These are phyloP conservation scores for Dorcoceras hygrometricum DNA, from an alignment of 257 asterid species.

Conservation along the genomic window DNA sequence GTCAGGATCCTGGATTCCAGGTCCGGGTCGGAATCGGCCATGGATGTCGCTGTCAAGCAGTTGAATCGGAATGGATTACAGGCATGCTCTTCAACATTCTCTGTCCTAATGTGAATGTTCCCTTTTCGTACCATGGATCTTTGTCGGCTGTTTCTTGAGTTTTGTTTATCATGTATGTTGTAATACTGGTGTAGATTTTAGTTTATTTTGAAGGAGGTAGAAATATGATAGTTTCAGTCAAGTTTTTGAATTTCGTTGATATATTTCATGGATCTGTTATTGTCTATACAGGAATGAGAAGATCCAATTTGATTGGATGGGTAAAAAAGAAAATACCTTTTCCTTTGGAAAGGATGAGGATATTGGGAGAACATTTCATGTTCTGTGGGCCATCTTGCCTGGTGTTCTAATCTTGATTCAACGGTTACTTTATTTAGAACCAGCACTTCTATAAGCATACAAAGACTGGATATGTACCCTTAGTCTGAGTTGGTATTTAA, in stretches of 20 bases:
- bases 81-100: constrained; percentile 51
- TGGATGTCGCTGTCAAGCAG: constrained; percentile 85
- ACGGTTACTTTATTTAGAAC: not conserved
- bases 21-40: constrained; percentile 28
- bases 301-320: too few relatives aligned
- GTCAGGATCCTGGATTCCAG: constrained; percentile 32
- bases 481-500: too few relatives aligned
- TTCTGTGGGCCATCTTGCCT: not conserved
- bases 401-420: constrained; percentile 2
- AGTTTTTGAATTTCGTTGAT: not conserved
- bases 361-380: not conserved
- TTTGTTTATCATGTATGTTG: too few relatives aligned
- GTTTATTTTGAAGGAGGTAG: not conserved
- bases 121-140: not conserved
- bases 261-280: not conserved
- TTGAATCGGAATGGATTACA: constrained; percentile 88
- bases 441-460: not conserved
- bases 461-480: too few relatives aligned
- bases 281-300: too few relatives aligned
- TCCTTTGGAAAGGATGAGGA: too few relatives aligned
- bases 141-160: not conserved
- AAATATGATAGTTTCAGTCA: not conserved
- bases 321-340: too few relatives aligned
- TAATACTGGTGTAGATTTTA: too few relatives aligned
- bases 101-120: not conserved